Evolutionary conservation across 441 rosid species (phyloP).

Genomic region (Croton setiger): DNA sequence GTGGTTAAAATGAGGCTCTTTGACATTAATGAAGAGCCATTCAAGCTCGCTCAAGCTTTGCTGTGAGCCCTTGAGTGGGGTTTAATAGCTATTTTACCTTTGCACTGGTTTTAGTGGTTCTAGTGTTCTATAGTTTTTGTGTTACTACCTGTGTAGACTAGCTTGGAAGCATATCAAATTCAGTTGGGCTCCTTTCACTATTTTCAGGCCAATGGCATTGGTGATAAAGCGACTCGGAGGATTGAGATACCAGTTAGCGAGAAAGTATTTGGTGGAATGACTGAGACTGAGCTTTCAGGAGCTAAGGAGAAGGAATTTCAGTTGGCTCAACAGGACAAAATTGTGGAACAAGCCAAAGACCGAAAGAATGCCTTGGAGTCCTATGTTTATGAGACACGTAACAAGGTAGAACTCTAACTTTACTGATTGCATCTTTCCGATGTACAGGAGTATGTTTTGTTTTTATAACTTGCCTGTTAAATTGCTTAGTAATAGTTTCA

Average conservation of each 20-base stretch:
- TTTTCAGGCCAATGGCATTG: conserved; percentile 36
- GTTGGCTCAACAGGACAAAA: conserved; percentile 46
- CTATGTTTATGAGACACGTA: conserved; percentile 56
- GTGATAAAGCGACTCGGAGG: conserved; percentile 33
- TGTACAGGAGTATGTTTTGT: neutral
- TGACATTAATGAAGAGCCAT: neutral
- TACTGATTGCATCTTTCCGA: neutral
- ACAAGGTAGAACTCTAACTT: conserved; percentile 39
- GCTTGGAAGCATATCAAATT: neutral
- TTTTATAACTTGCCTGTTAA: neutral
- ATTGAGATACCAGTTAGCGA: conserved; percentile 39
- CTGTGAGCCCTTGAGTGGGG: neutral
- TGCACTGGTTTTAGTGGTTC: neutral
- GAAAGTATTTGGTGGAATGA: conserved; percentile 44
- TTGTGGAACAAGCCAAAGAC: conserved; percentile 50
- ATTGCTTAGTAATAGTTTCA: neutral
- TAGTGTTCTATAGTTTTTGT: conserved; percentile 1
- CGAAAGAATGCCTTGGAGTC: conserved; percentile 59
- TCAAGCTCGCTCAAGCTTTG: neutral
- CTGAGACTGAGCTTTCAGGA: conserved; percentile 37
- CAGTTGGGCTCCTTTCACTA: conserved; percentile 1
- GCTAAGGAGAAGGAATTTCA: conserved; percentile 47
- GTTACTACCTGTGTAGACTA: neutral
- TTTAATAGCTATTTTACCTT: neutral
- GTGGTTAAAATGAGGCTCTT: neutral